Base-by-base conservation (phyloP, 768 basidiomycete genomes). In the Hysterangium stoloniferum region DNA sequence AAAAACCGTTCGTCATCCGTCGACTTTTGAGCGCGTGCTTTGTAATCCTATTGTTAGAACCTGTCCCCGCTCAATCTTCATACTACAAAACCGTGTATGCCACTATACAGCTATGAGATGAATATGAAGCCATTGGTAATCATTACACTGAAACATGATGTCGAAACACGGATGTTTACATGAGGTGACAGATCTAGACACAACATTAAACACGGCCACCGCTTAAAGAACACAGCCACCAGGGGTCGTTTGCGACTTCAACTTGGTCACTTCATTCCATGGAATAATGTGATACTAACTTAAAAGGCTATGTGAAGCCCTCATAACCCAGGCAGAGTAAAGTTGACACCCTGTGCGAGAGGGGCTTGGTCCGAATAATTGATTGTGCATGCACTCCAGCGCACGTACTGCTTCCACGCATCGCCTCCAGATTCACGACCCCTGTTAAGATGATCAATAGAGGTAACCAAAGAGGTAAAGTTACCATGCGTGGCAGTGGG, bases 391-490 rank as follows among this genome's bases (percentile, higher is more conserved):
- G 86, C 80, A 66, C 84, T 84, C 88, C 88, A 94, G 45, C 90
- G 80, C 34, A 93, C 86, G 58, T 93, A 93, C 66, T 95, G 89
- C 65, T 94, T 93, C 95, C 95, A 98, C n/a, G 94, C 86, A 66
- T 97, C 95, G 46, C 94, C 94, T 33, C 95, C 95, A 6, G 89
- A 91, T 71, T 98, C 95, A 43, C 95, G 81, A 17, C 95, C 95
- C 92, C 86, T 86, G 57, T 60, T 54, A 40, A 53, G 36, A 57
- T 53, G 54, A 59, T 29, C 33, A 61, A 59, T 50, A 45, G 28
- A 15, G 24, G 24, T 37, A 11, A 49, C 27, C 25, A 11, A 36
- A 35, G n/a, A n/a, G n/a, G n/a, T n/a, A n/a, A n/a, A n/a, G n/a
- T n/a, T n/a, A n/a, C n/a, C n/a, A n/a, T n/a, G n/a, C n/a, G n/a